Percentiles rank a stretch among this genome's conserved stretches.
Evolutionary conservation across 139 green algal genomes (phyloP).

Genomic region (Chara braunii): DNA sequence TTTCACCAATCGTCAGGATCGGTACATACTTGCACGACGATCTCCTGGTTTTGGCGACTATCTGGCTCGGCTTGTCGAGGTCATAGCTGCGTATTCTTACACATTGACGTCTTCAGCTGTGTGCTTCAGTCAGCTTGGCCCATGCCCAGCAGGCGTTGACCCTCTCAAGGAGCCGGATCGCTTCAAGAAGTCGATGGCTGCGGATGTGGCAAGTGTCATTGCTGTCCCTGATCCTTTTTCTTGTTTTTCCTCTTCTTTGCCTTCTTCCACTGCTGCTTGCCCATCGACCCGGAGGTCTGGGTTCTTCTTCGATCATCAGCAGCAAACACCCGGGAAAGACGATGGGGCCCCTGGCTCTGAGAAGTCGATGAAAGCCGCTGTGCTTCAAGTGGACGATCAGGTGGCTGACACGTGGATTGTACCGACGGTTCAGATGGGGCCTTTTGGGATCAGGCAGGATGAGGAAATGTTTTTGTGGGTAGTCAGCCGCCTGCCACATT

Average conservation of each 20-base stretch:
- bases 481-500: not conserved
- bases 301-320: no score
- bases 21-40: slow-evolving; percentile 30
- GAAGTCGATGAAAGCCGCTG: no score
- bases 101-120: not conserved
- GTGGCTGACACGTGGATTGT: slow-evolving; percentile 46
- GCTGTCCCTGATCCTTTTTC: no score
- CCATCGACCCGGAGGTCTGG: no score
- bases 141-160: slow-evolving; percentile 1
- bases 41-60: not conserved
- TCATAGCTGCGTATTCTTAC: slow-evolving; percentile 1
- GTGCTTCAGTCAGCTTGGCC: slow-evolving; percentile 15
- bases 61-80: not conserved
- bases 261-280: not conserved
- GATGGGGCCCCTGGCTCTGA: no score
- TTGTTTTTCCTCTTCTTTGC: no score
- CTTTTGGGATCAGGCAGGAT: slow-evolving; percentile 45
- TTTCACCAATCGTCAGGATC: slow-evolving; percentile 49
- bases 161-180: slow-evolving; percentile 11
- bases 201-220: no score
- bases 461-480: slow-evolving; percentile 24
- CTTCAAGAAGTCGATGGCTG: slow-evolving; percentile 38
- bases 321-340: not conserved
- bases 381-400: not conserved
- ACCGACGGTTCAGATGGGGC: slow-evolving; percentile 46